Evolutionary conservation across 441 rosid species (phyloP).

Genomic region (Syzygium malaccense): DNA sequence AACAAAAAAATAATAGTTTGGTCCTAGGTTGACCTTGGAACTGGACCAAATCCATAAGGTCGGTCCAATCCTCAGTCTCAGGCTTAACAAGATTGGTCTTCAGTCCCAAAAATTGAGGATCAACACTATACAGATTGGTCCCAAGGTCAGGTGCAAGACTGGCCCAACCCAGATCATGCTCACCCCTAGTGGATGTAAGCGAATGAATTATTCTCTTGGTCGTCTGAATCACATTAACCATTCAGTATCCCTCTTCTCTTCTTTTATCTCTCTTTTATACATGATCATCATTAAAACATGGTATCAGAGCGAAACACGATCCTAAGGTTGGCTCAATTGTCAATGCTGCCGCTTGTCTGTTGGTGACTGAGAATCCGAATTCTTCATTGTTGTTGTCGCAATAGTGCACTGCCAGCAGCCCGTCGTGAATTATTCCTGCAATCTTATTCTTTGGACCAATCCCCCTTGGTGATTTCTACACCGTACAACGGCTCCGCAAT

Average conservation of each 20-base stretch:
- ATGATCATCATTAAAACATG: not conserved
- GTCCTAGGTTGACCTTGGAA: too few species aligned
- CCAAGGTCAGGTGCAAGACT: rapidly evolving
- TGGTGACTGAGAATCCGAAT: not conserved
- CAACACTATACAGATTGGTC: too few species aligned
- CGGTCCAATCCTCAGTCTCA: too few species aligned
- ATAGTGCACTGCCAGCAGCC: not conserved
- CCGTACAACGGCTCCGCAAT: not conserved
- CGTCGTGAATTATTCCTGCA: not conserved
- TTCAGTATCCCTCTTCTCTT: not conserved
- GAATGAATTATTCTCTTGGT: too few species aligned
- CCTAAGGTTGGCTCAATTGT: not conserved
- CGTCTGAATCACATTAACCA: not conserved
- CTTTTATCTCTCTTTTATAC: not conserved
- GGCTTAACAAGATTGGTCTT: too few species aligned
- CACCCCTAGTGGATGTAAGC: too few species aligned
- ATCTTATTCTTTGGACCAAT: not conserved
- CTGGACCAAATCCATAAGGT: too few species aligned
- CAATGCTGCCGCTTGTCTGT: not conserved
- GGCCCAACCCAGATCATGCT: too few species aligned
- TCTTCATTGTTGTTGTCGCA: not conserved
- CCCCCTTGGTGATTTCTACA: not conserved
- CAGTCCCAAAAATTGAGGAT: too few species aligned
- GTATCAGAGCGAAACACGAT: not conserved
- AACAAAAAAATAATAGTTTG: too few species aligned